phyloP scores from a whole-genome alignment of 495 filamentous ascomycete genomes.

The Podospora anserina region DNA sequence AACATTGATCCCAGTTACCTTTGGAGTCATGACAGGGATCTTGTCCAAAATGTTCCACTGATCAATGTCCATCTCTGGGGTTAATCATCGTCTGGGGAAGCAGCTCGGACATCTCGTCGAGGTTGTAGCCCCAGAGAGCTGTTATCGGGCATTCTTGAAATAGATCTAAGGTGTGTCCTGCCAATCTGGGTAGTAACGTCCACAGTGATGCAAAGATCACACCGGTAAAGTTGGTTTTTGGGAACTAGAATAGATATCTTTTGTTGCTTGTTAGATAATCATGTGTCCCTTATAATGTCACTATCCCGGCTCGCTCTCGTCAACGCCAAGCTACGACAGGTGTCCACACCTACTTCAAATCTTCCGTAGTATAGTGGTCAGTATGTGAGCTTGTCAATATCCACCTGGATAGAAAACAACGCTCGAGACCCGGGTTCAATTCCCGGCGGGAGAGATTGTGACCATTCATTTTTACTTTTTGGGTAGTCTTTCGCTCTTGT shows the following conservation, averaged over 20 bases:
- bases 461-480: not conserved
- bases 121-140: too few species aligned
- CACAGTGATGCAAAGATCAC: too few species aligned
- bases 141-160: too few species aligned
- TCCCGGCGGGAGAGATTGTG: conserved; percentile 15
- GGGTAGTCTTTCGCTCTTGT: too few species aligned
- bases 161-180: too few species aligned
- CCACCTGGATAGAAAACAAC: conserved; percentile 7
- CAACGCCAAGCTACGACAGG: conserved; percentile 12
- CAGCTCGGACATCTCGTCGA: too few species aligned
- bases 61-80: not conserved
- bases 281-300: not conserved
- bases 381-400: conserved; percentile 20
- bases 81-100: not conserved
- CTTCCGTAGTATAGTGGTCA: conserved; percentile 20
- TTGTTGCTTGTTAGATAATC: too few species aligned
- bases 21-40: not conserved
- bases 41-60: not conserved
- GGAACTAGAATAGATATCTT: too few species aligned
- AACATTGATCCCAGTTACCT: not conserved
- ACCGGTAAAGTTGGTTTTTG: too few species aligned
- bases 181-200: too few species aligned
- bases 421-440: conserved; percentile 18
- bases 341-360: conserved; percentile 8
- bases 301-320: not conserved